phyloP scores from a whole-genome alignment of 495 filamentous ascomycete species.

The Alectoria sarmentosa region DNA sequence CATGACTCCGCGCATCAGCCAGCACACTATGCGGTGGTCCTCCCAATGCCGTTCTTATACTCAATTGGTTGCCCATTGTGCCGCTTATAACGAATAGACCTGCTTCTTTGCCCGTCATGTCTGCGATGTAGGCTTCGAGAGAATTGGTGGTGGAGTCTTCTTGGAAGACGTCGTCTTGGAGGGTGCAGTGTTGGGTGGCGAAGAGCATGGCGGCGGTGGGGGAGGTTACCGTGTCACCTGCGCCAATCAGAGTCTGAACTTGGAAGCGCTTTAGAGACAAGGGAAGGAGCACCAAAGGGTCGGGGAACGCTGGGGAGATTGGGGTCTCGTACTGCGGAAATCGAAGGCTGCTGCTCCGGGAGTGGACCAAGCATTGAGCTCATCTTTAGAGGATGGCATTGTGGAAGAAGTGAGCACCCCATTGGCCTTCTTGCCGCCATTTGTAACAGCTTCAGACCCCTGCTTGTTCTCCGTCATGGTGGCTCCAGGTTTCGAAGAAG shows the following conservation, averaged over 20 bases:
- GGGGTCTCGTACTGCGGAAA: conserved; percentile 24
- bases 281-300: too few species aligned
- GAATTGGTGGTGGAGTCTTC: conserved; percentile 73
- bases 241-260: too few species aligned
- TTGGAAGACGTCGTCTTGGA: conserved; percentile 77
- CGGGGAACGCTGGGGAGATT: too few species aligned
- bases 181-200: conserved; percentile 49
- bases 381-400: neutral
- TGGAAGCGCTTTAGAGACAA: too few species aligned
- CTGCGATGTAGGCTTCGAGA: conserved; percentile 63
- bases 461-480: conserved; percentile 11
- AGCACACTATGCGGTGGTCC: conserved; percentile 47
- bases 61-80: conserved; percentile 68
- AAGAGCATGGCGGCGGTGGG: conserved; percentile 76
- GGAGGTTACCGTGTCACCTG: conserved; percentile 78
- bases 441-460: neutral
- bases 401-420: neutral
- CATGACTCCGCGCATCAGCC: conserved; percentile 43
- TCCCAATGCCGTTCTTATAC: conserved; percentile 40
- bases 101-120: conserved; percentile 63
- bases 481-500: neutral
- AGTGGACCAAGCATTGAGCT: conserved; percentile 18
- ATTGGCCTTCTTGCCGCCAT: conserved; percentile 6
- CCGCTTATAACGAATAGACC: conserved; percentile 76
- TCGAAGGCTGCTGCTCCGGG: conserved; percentile 24